Evolutionary conservation across 2,329 filamentous ascomycete species (phyloP), one percentile per base, ranked within the genome.

Genomic region (Cytospora leucostoma): DNA sequence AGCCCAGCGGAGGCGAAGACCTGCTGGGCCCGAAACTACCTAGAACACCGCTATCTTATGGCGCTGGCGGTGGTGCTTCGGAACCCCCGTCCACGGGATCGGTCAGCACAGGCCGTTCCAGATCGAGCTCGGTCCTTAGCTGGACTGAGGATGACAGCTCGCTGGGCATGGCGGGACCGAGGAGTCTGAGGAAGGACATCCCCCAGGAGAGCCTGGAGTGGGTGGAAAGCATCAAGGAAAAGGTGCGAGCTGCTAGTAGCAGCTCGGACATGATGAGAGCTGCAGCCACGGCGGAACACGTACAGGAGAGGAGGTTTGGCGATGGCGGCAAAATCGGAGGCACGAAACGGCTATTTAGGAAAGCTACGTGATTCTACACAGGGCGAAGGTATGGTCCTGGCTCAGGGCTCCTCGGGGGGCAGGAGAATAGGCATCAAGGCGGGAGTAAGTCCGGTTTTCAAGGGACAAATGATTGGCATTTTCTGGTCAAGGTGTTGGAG

Each of bases 191-290:
- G 67, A 82, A 85, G 8, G 84, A 82, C 72, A 90, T 87, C 77
- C 90, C 87, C 62, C 86, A 88, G 61, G 88, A 93, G 75, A 91
- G 89, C 71, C 82, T 86, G 63, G 87, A 88, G 47, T 95, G 91
- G 91, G 89, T 95, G 11, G 89, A 93, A 74, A 91, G 87, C 66
- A 89, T 95, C 78, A 89, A 92, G 77, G 89, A 91, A 71, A 89
- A 91, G 72, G 91, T 93, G 49, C 84, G 89, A 64, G 82, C 87
- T 54, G 89, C 87, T 65, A 91, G 88, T 71, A 84, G 84, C 62
- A 87, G 58, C 57, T 40, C 57, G 40, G 61, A 38, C 12, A 44
- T 53, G 5, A 50, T 62, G 50, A 60, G 53, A 87, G 73, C 77
- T 76, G 55, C 75, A 75, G 57, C 67, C 74, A 21, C 70, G 76